phyloP scores from a whole-genome alignment of 1,284 basidiomycete genomes.

The Exobasidium cylindrosporum region DNA sequence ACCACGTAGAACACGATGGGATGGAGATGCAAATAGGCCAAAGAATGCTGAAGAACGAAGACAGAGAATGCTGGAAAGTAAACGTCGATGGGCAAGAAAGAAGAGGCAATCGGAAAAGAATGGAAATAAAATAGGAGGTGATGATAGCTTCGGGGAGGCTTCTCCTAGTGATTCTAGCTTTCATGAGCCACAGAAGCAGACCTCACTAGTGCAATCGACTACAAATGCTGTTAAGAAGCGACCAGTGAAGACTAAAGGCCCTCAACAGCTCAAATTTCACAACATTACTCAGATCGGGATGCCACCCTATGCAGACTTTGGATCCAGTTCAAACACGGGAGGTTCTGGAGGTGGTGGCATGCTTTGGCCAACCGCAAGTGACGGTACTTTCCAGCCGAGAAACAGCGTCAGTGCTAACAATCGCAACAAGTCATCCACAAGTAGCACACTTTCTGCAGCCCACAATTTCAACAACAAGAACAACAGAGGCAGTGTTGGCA shows the following conservation, averaged over 20 bases:
- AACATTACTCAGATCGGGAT: background rate
- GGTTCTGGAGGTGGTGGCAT: background rate
- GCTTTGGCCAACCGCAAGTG: background rate
- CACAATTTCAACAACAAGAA: background rate
- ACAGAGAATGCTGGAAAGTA: constrained; percentile 59
- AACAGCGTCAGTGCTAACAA: background rate
- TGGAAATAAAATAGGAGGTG: constrained; percentile 21
- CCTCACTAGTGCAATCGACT: background rate
- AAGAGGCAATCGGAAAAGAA: constrained; percentile 55
- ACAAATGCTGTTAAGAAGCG: background rate
- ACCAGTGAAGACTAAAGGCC: background rate
- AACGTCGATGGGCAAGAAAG: constrained; percentile 61
- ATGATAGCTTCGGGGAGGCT: constrained; percentile 22
- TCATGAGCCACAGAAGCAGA: background rate
- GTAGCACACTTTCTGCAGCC: background rate
- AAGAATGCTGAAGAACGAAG: constrained; percentile 59
- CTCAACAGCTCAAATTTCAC: constrained; percentile 4
- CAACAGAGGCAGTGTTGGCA: background rate
- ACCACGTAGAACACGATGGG: constrained; percentile 61
- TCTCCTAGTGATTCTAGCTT: constrained; percentile 25
- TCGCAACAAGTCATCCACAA: background rate
- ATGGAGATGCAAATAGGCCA: constrained; percentile 60
- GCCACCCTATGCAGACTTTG: background rate
- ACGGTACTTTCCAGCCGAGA: background rate
- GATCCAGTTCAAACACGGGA: background rate